Conservation (phyloP, 73 alveolate genomes). For the Blepharisma japonicum region DNA sequence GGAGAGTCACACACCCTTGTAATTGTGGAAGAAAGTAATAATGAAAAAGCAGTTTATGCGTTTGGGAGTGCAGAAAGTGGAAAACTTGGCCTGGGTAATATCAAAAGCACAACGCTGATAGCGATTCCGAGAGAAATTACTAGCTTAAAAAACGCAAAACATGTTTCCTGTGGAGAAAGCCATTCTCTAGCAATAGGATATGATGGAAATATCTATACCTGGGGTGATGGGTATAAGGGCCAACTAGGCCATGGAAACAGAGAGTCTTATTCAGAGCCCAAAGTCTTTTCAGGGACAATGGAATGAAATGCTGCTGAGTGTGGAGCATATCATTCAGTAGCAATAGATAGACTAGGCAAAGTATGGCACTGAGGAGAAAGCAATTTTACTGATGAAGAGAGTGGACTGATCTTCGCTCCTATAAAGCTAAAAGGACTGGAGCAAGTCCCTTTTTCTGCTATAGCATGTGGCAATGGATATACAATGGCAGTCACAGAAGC, state of each 20-base stretch:
- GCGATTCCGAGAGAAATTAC: not conserved
- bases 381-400: not conserved
- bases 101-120: not conserved
- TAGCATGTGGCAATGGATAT: not conserved
- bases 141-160: not conserved
- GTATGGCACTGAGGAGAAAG: constrained; percentile 59
- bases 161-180: constrained; percentile 69
- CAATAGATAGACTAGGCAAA: constrained; percentile 42
- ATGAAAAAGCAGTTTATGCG: not conserved
- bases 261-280: not conserved
- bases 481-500: not conserved
- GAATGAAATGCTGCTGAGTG: constrained; percentile 38
- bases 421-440: not conserved
- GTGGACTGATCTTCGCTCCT: constrained; percentile 15
- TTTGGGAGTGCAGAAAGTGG: constrained; percentile 34
- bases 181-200: constrained; percentile 67
- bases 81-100: constrained; percentile 21
- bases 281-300: not conserved
- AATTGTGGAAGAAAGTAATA: not conserved
- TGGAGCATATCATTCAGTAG: constrained; percentile 34
- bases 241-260: constrained; percentile 86
- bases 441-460: not conserved
- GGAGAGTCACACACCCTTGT: not conserved
- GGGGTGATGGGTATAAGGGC: constrained; percentile 77
- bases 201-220: constrained; percentile 46